A percentile compares a stretch with the other conserved stretches of the same genome.
These are phyloP conservation scores for Dothideomycetes sp. DNA, from an alignment of 2,329 filamentous ascomycete genomes.

Conservation along the genomic window DNA sequence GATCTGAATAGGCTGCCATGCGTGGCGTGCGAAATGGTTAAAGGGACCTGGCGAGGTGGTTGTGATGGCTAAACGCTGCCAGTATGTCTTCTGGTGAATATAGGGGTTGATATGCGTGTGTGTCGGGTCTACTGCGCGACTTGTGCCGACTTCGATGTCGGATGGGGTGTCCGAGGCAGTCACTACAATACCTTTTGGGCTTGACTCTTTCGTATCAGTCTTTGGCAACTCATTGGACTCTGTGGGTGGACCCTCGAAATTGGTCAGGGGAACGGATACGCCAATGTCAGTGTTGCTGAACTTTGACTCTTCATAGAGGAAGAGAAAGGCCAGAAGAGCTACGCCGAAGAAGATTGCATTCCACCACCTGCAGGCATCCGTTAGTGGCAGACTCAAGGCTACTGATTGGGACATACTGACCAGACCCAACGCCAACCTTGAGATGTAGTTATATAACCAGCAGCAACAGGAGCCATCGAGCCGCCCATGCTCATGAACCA, in stretches of 20 bases:
- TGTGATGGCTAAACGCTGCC: slow-evolving; percentile 28
- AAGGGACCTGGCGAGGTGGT: slow-evolving; percentile 20
- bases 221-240: too few species aligned
- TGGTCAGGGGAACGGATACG: slow-evolving; percentile 21
- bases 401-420: too few species aligned
- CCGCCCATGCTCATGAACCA: slow-evolving; percentile 22
- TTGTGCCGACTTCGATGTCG: too few species aligned
- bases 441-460: slow-evolving; percentile 18
- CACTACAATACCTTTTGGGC: too few species aligned
- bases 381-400: background rate
- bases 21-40: slow-evolving; percentile 21
- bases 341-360: slow-evolving; percentile 28
- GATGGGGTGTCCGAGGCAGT: too few species aligned
- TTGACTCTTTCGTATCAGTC: too few species aligned
- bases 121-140: too few species aligned
- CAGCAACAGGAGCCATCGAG: slow-evolving; percentile 10
- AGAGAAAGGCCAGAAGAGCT: slow-evolving; percentile 28
- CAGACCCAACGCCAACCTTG: slow-evolving; percentile 42
- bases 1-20: slow-evolving; percentile 26
- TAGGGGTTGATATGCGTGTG: too few species aligned
- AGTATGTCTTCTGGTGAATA: slow-evolving; percentile 37
- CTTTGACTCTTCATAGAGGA: slow-evolving; percentile 33
- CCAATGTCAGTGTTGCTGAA: slow-evolving; percentile 14
- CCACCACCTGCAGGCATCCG: slow-evolving; percentile 18
- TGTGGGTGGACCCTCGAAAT: too few species aligned